Conservation (phyloP, 352 stramenopile species). For the Phytophthora rubi region DNA sequence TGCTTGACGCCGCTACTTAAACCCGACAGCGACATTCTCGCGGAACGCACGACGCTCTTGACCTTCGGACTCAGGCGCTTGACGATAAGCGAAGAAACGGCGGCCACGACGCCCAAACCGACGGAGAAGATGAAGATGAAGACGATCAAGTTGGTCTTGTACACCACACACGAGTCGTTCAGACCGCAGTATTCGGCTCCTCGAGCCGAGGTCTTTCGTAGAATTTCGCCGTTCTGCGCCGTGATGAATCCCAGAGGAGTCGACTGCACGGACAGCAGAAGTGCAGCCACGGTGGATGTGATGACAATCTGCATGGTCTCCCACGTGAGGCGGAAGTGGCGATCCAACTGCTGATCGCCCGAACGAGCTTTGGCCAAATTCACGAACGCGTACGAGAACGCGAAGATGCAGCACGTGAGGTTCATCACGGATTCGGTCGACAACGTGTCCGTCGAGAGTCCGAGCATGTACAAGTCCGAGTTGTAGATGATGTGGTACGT, state of each 20-base stretch:
- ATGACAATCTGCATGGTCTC: conserved; percentile 39
- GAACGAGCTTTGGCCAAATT: conserved; percentile 32
- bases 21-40: conserved; percentile 14
- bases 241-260: conserved; percentile 33
- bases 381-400: conserved; percentile 35
- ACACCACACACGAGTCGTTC: conserved; percentile 42
- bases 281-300: conserved; percentile 18
- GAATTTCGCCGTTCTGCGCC: conserved; percentile 30
- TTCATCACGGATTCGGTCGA: conserved; percentile 36
- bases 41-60: conserved; percentile 20
- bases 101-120: conserved; percentile 19
- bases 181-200: conserved; percentile 33
- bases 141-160: conserved; percentile 34
- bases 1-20: background rate
- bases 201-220: conserved; percentile 25
- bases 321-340: conserved; percentile 37
- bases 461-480: conserved; percentile 37
- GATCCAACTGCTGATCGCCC: conserved; percentile 34
- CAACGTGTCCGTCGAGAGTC: conserved; percentile 33
- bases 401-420: conserved; percentile 40
- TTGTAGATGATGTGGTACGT: conserved; percentile 39
- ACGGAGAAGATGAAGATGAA: conserved; percentile 29
- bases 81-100: conserved; percentile 20
- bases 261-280: conserved; percentile 9
- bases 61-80: conserved; percentile 28